Evolutionary conservation across 176 grass and related monocot species (phyloP).

Genomic region (Pontederia crassipes): DNA sequence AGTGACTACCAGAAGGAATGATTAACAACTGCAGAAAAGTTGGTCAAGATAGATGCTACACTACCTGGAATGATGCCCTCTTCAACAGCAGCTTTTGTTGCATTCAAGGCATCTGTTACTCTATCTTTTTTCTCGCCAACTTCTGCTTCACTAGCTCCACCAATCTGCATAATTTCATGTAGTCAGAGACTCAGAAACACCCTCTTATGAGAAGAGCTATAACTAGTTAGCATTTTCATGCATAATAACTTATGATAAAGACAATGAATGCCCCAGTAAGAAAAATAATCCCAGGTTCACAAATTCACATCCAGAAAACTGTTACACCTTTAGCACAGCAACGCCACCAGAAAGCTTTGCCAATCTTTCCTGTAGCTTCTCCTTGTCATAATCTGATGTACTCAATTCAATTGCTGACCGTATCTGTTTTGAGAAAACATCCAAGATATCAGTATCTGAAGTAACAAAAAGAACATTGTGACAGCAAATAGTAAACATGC

Average conservation of each 20-base stretch:
- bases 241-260: background rate
- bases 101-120: slow-evolving; percentile 44
- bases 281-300: background rate
- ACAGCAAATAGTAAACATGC: background rate
- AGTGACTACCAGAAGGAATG: background rate
- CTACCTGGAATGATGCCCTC: slow-evolving; percentile 52
- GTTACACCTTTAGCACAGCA: slow-evolving; percentile 52
- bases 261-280: background rate
- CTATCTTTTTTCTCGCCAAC: slow-evolving; percentile 51
- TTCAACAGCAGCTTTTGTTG: slow-evolving; percentile 52
- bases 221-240: background rate
- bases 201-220: background rate
- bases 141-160: slow-evolving; percentile 44
- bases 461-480: too few relatives aligned
- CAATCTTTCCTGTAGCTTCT: slow-evolving; percentile 49
- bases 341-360: slow-evolving; percentile 64
- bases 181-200: background rate
- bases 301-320: background rate
- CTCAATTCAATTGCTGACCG: slow-evolving; percentile 48
- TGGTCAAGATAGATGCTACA: background rate
- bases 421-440: slow-evolving; percentile 24
- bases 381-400: slow-evolving; percentile 53
- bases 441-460: slow-evolving; percentile 2
- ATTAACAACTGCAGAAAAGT: background rate
- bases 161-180: slow-evolving; percentile 25